These are phyloP conservation scores for Suaeda aralocaspica DNA, from an alignment of 148 eudicot genomes.

Conservation along the genomic window DNA sequence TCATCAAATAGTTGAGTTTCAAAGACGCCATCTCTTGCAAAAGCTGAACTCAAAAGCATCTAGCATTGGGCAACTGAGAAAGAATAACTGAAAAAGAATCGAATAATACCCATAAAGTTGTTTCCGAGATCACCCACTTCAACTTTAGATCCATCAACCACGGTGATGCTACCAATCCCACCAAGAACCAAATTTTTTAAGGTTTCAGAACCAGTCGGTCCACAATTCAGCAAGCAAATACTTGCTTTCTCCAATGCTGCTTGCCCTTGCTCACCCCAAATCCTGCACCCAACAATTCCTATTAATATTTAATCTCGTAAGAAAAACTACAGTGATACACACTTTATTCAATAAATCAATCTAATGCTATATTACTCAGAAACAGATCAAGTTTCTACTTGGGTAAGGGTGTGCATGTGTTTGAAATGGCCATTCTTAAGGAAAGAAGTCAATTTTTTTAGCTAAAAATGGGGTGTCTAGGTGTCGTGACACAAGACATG, in stretches of 20 bases:
- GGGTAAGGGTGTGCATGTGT: too few relatives aligned
- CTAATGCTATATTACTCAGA: background rate
- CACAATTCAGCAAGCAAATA: slow-evolving; percentile 89
- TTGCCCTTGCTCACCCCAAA: slow-evolving; percentile 99
- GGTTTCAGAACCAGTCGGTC: slow-evolving; percentile 93
- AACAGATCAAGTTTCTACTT: too few relatives aligned
- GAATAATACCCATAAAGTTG: slow-evolving; percentile 73
- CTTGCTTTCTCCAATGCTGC: slow-evolving; percentile 89
- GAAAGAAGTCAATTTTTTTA: too few relatives aligned
- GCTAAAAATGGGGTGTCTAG: too few relatives aligned
- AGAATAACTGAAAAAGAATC: slow-evolving; percentile 16
- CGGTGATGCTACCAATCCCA: slow-evolving; percentile 85
- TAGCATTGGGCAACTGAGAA: background rate
- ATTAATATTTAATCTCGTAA: background rate
- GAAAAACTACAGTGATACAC: background rate
- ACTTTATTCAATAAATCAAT: background rate
- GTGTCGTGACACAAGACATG: too few relatives aligned
- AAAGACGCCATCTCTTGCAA: background rate
- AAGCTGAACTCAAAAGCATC: background rate
- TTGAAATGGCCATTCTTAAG: too few relatives aligned
- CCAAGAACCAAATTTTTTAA: slow-evolving; percentile 92
- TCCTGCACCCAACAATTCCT: slow-evolving; percentile 44
- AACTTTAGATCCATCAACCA: slow-evolving; percentile 86
- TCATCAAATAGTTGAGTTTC: background rate
- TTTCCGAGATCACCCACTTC: slow-evolving; percentile 90